phyloP scores from a whole-genome alignment of 306 rosid species.

The Canavalia gladiata region DNA sequence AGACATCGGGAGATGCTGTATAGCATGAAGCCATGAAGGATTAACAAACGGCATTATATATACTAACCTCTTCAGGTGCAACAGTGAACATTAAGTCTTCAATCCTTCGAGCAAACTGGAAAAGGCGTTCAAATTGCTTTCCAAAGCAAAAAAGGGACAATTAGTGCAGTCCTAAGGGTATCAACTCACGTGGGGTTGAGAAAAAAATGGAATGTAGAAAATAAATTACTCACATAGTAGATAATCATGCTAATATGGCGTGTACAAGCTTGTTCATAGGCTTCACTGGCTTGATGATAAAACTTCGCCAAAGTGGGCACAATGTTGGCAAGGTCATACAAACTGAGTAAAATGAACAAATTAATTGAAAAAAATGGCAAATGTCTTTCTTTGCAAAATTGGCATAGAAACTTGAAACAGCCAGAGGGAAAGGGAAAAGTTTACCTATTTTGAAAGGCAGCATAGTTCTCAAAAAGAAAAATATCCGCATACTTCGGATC shows the following conservation, averaged over 20 bases:
- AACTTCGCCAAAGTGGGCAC: constrained; percentile 98
- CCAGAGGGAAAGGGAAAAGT: constrained; percentile 33
- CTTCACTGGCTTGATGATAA: constrained; percentile 99
- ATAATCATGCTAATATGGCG: constrained; percentile 92
- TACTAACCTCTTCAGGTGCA: constrained; percentile 93
- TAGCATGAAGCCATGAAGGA: constrained; percentile 12
- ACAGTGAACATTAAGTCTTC: constrained; percentile 96
- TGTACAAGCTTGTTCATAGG: constrained; percentile 98
- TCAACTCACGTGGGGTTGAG: constrained; percentile 23
- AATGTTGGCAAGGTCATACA: constrained; percentile 97
- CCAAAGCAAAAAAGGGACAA: constrained; percentile 41
- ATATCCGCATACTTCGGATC: constrained; percentile 92
- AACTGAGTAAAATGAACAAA: constrained; percentile 59
- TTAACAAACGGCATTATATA: constrained; percentile 28
- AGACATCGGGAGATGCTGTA: constrained; percentile 24
- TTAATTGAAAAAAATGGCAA: constrained; percentile 35
- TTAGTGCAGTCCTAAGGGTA: constrained; percentile 33
- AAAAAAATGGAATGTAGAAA: constrained; percentile 2
- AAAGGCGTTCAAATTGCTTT: constrained; percentile 97
- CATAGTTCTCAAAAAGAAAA: constrained; percentile 93
- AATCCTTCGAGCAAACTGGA: constrained; percentile 84
- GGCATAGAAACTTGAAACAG: constrained; percentile 14
- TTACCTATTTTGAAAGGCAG: constrained; percentile 98
- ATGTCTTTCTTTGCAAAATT: constrained; percentile 36
- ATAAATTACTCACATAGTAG: constrained; percentile 66